phyloP scores from a whole-genome alignment of 345 rosid genomes.

The Eucalyptus camaldulensis region DNA sequence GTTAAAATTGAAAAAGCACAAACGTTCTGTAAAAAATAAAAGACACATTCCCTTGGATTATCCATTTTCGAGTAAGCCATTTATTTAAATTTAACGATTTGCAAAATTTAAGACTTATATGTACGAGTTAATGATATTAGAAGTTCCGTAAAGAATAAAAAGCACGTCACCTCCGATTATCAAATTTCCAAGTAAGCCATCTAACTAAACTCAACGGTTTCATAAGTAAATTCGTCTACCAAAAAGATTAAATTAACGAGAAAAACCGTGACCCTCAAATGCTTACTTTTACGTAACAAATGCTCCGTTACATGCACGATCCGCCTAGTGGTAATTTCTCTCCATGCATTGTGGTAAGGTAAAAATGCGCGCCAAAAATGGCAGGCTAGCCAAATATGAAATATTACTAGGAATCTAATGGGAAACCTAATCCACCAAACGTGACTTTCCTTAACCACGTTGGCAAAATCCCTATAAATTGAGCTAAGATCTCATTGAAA shows the following conservation, averaged over 20 bases:
- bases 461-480: not conserved
- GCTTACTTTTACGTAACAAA: not conserved
- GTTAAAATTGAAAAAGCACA: not conserved
- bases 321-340: not conserved
- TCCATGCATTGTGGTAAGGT: not conserved
- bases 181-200: not conserved
- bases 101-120: not conserved
- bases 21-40: not conserved
- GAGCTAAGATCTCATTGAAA: not conserved
- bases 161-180: not conserved
- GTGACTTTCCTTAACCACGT: not conserved
- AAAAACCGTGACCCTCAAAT: not conserved
- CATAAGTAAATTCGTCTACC: not conserved
- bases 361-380: not conserved
- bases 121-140: not conserved
- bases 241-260: not conserved
- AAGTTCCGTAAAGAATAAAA: not conserved
- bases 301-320: not conserved
- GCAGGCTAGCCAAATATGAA: not conserved
- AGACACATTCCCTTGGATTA: not conserved
- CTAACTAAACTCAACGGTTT: not conserved
- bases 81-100: not conserved
- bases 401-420: not conserved
- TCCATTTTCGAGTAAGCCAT: not conserved
- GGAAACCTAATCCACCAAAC: not conserved